These are phyloP conservation scores for Epichloe aotearoae DNA, from an alignment of 2,329 filamentous ascomycete species.

Conservation along the genomic window DNA sequence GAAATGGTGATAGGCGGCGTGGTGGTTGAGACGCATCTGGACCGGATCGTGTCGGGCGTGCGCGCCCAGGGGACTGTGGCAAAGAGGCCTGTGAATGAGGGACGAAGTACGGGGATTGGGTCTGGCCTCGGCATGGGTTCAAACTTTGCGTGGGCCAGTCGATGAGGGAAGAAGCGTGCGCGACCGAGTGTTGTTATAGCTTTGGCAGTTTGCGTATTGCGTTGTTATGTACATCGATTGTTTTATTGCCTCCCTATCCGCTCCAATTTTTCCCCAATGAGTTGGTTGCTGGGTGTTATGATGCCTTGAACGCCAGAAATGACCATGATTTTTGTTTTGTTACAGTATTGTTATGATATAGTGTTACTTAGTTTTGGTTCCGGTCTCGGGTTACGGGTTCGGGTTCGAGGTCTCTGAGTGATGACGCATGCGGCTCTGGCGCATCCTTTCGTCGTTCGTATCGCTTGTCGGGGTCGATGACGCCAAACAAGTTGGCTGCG, in stretches of 20 bases:
- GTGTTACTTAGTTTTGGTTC: conserved; percentile 1
- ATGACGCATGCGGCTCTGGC: conserved; percentile 16
- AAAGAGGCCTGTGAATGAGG: conserved; percentile 66
- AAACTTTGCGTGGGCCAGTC: conserved; percentile 42
- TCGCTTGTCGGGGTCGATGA: conserved; percentile 27
- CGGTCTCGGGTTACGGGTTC: conserved; percentile 15
- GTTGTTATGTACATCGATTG: not conserved
- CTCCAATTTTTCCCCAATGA: not conserved
- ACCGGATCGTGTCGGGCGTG: conserved; percentile 79
- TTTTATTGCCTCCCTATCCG: not conserved
- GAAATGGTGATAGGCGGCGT: conserved; percentile 96
- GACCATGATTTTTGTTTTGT: not conserved
- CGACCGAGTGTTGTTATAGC: not conserved
- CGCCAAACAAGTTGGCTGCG: conserved; percentile 26
- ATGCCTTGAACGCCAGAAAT: not conserved
- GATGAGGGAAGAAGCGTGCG: conserved; percentile 10
- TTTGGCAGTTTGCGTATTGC: not conserved
- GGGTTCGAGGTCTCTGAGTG: conserved; percentile 14
- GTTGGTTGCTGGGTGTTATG: not conserved
- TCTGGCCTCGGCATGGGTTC: conserved; percentile 42
- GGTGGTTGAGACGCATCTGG: conserved; percentile 82
- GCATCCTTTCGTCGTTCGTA: conserved; percentile 28
- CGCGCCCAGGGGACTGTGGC: conserved; percentile 62
- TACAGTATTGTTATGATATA: not conserved
- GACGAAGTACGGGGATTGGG: conserved; percentile 32